Evolutionary conservation across 2,329 filamentous ascomycete species (phyloP), one percentile per base, ranked within the genome.

Genomic region (Moelleriella libera): DNA sequence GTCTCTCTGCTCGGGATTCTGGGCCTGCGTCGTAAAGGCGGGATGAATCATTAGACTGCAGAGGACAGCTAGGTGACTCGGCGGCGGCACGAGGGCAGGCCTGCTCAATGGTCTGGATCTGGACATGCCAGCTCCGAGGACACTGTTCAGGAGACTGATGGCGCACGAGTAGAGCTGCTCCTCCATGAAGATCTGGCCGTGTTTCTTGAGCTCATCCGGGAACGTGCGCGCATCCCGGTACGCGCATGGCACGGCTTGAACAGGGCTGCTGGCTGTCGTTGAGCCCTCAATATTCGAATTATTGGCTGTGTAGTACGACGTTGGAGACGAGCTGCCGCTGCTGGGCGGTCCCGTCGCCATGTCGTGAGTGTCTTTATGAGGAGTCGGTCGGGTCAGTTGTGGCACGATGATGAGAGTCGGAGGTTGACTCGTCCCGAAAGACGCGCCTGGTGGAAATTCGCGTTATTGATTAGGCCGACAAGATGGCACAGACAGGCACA

Each of bases 11-110:
- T 84, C 80, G 10, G 67, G 57, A 7, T 78, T 76, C 30, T 74
- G 71, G 4, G 83, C 75, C 45, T 85, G 80, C 3, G 82, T 92
- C 1, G 89, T 96, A 53, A 85, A 78, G 29, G 70, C 67, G 0
- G 90, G 90, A 57, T 95, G 88, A 11, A 92, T 76, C n/a, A 82
- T 65, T n/a, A 96, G 70, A 2, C 87, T 92, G 42, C 75, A 79
- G n/a, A 88, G 74, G 7, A 96, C 70, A 6, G 85, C 82, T 29
- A 97, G 70, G 53, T 90, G 82, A 48, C 78, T 76, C 0, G 83
- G 73, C 2, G 84, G 78, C 1, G 90, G 85, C 14, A 88, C 65
- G 49, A 75, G 76, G 9, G 76, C 75, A 1, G 78, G 69, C 32
- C 64, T 66, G 9, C 51, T 44, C 43, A 47, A 49, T 4, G 52